phyloP scores from a whole-genome alignment of 176 grass and related monocot species.

The Oryza brachyantha region DNA sequence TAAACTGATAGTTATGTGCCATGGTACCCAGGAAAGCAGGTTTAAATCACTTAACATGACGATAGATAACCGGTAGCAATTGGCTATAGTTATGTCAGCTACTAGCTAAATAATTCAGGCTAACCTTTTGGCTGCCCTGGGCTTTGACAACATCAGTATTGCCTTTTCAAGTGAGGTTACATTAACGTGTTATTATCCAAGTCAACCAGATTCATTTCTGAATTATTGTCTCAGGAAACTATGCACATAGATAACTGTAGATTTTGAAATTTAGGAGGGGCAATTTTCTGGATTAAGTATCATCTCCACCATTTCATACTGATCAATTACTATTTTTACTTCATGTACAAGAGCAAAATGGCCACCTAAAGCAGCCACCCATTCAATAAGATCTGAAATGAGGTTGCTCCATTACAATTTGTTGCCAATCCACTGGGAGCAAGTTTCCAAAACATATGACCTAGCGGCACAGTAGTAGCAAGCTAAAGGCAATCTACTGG shows the following conservation, averaged over 20 bases:
- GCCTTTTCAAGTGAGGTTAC: background rate
- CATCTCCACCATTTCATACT: background rate
- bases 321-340: background rate
- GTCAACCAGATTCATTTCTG: background rate
- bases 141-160: background rate
- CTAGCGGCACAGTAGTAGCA: background rate
- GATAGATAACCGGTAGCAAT: background rate
- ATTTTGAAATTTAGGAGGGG: background rate
- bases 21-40: background rate
- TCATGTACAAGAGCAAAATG: background rate
- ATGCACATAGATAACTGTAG: background rate
- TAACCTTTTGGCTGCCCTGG: background rate
- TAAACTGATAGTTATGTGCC: background rate
- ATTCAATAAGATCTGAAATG: background rate
- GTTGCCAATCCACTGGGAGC: background rate
- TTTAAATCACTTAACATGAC: background rate
- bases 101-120: background rate
- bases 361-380: slow-evolving; percentile 2
- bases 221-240: background rate
- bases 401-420: background rate
- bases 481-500: background rate
- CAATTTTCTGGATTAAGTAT: background rate
- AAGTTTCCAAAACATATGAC: background rate
- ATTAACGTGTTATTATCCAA: slow-evolving; percentile 1
- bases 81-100: too few species aligned